Evolutionary conservation across 306 rosid genomes (phyloP).

Genomic region (Bauhinia variegata): DNA sequence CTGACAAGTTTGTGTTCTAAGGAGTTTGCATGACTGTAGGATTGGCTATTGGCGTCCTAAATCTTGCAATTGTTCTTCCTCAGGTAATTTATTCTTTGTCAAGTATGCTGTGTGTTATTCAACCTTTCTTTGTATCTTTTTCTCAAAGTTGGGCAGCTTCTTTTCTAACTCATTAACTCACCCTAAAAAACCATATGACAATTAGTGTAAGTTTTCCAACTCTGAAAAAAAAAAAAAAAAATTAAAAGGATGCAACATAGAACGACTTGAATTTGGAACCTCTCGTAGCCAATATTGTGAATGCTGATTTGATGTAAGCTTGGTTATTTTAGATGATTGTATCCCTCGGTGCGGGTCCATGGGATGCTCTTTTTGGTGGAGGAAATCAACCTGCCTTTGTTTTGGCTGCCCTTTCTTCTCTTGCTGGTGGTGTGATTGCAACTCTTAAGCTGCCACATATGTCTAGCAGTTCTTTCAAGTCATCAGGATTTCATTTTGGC

Average conservation of each 20-base stretch:
- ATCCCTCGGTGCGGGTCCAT: conserved; percentile 93
- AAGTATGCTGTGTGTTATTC: conserved; percentile 5
- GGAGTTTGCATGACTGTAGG: conserved; percentile 58
- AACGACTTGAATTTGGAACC: neutral
- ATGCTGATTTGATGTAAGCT: conserved; percentile 29
- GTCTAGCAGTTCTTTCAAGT: conserved; percentile 53
- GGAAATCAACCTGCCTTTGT: conserved; percentile 93
- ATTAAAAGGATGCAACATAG: too few relatives aligned
- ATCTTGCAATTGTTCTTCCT: conserved; percentile 95
- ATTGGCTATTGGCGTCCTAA: conserved; percentile 94
- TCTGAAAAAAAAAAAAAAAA: too few relatives aligned
- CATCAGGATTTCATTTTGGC: conserved; percentile 82
- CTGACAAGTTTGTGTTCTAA: conserved; percentile 25
- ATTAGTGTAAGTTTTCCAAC: too few relatives aligned
- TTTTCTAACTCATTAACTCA: too few relatives aligned
- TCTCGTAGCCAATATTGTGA: conserved; percentile 13
- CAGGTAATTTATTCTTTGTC: conserved; percentile 63
- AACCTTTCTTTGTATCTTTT: neutral
- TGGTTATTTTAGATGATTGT: conserved; percentile 68
- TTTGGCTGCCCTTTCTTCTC: conserved; percentile 76
- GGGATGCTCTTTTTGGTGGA: conserved; percentile 96
- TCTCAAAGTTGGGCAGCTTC: too few relatives aligned
- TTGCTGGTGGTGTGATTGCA: conserved; percentile 77
- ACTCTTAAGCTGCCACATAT: conserved; percentile 66
- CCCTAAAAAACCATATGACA: too few relatives aligned